Evolutionary conservation across 2,329 filamentous ascomycete genomes (phyloP).

Genomic region (Trichoderma sp.): DNA sequence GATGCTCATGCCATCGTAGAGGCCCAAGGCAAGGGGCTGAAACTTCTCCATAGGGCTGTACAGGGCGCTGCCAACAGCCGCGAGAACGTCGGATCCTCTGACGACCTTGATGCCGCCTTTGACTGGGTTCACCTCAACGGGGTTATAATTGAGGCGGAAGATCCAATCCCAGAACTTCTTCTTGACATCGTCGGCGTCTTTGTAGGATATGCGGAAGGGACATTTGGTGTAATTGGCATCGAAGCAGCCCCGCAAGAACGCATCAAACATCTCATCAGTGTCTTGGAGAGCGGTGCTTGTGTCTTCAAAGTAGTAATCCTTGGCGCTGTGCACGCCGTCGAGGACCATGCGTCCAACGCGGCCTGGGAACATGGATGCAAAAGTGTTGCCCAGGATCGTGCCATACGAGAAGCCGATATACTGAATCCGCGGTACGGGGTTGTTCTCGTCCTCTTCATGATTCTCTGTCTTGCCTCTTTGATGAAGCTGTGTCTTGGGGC

Average conservation of each 20-base stretch:
- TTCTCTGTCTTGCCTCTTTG: neutral
- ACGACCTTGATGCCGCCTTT: conserved; percentile 27
- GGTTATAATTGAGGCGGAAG: conserved; percentile 27
- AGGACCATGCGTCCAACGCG: conserved; percentile 41
- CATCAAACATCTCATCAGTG: conserved; percentile 33
- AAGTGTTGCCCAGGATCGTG: conserved; percentile 32
- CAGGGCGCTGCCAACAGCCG: conserved; percentile 29
- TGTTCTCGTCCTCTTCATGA: neutral
- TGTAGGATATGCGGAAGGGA: conserved; percentile 29
- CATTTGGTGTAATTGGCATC: conserved; percentile 27
- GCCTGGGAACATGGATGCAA: conserved; percentile 34
- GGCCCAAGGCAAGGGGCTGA: conserved; percentile 4
- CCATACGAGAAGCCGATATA: conserved; percentile 50
- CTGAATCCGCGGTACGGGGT: conserved; percentile 31
- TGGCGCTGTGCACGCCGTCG: conserved; percentile 37
- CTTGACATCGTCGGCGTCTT: conserved; percentile 26
- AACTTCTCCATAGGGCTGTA: conserved; percentile 29
- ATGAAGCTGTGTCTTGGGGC: neutral
- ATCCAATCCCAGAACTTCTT: conserved; percentile 33
- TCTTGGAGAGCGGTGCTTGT: conserved; percentile 34
- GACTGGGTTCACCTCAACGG: conserved; percentile 23
- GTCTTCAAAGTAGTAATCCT: conserved; percentile 33
- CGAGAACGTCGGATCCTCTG: conserved; percentile 31
- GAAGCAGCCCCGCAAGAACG: conserved; percentile 38
- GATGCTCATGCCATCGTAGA: conserved; percentile 22